These are phyloP conservation scores for Kwoniella heveanensis DNA, from an alignment of 768 basidiomycete genomes.

Conservation along the genomic window DNA sequence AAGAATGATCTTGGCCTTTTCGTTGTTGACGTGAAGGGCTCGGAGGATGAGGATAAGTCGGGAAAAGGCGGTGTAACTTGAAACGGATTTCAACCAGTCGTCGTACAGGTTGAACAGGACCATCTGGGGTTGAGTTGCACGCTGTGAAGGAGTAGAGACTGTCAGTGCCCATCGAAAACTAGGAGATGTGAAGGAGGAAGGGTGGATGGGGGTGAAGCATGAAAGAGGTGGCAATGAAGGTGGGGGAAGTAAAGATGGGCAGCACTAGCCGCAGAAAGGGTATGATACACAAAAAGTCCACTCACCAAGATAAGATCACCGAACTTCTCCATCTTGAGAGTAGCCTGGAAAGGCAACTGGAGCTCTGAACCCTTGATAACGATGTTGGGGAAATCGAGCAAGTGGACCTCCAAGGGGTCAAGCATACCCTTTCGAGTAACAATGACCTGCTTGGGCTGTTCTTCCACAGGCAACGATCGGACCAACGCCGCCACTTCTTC, in stretches of 20 bases:
- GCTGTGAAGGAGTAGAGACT: slow-evolving; percentile 43
- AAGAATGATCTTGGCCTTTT: slow-evolving; percentile 97
- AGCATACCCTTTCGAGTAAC: slow-evolving; percentile 99
- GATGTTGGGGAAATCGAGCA: slow-evolving; percentile 99
- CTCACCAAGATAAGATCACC: slow-evolving; percentile 89
- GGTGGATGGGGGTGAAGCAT: neutral
- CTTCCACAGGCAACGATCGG: slow-evolving; percentile 97
- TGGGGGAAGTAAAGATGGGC: no score
- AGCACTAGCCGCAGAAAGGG: no score
- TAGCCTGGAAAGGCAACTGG: slow-evolving; percentile 98
- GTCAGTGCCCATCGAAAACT: neutral
- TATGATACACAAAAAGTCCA: slow-evolving; percentile 3
- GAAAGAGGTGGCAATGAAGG: neutral
- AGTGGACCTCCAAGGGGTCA: slow-evolving; percentile 87
- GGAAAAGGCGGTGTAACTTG: slow-evolving; percentile 98
- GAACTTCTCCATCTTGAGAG: slow-evolving; percentile 99
- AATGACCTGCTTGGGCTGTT: slow-evolving; percentile 99
- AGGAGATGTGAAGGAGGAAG: neutral
- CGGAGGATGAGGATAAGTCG: slow-evolving; percentile 95
- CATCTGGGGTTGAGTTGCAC: slow-evolving; percentile 98
- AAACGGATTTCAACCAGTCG: slow-evolving; percentile 98
- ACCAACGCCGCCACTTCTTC: slow-evolving; percentile 99
- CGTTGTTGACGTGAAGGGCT: slow-evolving; percentile 97
- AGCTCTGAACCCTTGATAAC: slow-evolving; percentile 99
- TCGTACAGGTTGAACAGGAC: slow-evolving; percentile 97